Evolutionary conservation across 495 filamentous ascomycete species (phyloP).

Genomic region (Xylaria grammica): DNA sequence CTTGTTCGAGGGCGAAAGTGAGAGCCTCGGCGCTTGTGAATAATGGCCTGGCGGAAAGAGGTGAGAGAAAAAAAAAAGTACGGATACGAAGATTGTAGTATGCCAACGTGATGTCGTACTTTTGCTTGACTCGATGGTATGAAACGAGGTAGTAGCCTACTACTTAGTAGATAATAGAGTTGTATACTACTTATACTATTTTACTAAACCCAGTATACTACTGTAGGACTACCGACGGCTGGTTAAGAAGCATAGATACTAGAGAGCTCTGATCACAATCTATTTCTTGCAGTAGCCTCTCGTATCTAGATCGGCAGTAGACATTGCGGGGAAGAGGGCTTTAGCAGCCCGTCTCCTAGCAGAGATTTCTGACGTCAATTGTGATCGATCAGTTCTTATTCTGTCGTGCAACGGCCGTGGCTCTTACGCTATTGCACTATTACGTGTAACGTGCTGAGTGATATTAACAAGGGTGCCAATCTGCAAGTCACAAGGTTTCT

Average conservation of each 20-base stretch:
- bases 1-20: background rate
- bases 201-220: too few relatives aligned
- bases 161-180: too few relatives aligned
- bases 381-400: background rate
- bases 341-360: conserved; percentile 2
- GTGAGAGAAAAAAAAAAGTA: background rate
- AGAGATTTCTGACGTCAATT: conserved; percentile 17
- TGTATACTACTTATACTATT: too few relatives aligned
- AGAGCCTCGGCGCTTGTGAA: conserved; percentile 6
- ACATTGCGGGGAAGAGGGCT: conserved; percentile 9
- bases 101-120: too few relatives aligned
- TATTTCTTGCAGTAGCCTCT: conserved; percentile 11
- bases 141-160: too few relatives aligned
- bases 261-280: conserved; percentile 9
- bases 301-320: conserved; percentile 13
- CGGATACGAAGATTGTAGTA: background rate
- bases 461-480: conserved; percentile 6
- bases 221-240: background rate
- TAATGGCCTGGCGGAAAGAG: too few relatives aligned
- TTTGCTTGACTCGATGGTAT: too few relatives aligned
- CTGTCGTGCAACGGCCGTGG: background rate
- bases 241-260: conserved; percentile 1
- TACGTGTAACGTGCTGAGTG: background rate
- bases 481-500: background rate
- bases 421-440: background rate